phyloP scores from a whole-genome alignment of 148 eudicot species.

The Vaccinium darrowii region DNA sequence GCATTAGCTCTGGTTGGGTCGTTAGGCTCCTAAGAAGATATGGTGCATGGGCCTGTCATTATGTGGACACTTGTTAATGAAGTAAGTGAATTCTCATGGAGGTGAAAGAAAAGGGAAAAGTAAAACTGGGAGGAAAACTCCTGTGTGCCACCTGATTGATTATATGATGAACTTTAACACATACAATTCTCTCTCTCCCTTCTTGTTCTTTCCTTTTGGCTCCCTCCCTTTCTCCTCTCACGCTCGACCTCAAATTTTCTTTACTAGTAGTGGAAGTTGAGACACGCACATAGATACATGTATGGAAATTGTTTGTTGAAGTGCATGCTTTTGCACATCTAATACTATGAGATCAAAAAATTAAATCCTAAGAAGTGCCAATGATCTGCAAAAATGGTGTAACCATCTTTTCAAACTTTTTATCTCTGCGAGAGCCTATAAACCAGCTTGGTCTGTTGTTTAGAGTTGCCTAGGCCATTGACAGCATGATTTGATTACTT shows the following conservation, averaged over 20 bases:
- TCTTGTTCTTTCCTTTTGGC: neutral
- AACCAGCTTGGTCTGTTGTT: neutral
- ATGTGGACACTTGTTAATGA: neutral
- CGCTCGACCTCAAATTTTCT: neutral
- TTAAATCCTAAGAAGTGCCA: neutral
- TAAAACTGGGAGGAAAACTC: neutral
- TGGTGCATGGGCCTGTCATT: neutral
- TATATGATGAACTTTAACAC: neutral
- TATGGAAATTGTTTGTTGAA: neutral
- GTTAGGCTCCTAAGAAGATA: neutral
- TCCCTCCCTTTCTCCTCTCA: neutral
- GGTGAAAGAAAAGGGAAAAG: neutral
- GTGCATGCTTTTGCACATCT: neutral
- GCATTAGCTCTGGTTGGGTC: neutral
- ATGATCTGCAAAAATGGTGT: neutral
- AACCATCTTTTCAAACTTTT: neutral
- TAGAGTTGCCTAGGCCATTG: slow-evolving; percentile 10
- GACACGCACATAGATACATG: too few species aligned
- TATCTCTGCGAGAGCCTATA: neutral
- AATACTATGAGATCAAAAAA: neutral
- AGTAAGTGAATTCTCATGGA: neutral
- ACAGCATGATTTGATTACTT: slow-evolving; percentile 16
- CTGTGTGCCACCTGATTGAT: neutral
- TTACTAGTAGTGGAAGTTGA: neutral
- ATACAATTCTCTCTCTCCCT: neutral